Percentiles rank a stretch among this genome's conserved stretches.
phyloP scores from a whole-genome alignment of 1,284 basidiomycete genomes.

The Athelia psychrophila region DNA sequence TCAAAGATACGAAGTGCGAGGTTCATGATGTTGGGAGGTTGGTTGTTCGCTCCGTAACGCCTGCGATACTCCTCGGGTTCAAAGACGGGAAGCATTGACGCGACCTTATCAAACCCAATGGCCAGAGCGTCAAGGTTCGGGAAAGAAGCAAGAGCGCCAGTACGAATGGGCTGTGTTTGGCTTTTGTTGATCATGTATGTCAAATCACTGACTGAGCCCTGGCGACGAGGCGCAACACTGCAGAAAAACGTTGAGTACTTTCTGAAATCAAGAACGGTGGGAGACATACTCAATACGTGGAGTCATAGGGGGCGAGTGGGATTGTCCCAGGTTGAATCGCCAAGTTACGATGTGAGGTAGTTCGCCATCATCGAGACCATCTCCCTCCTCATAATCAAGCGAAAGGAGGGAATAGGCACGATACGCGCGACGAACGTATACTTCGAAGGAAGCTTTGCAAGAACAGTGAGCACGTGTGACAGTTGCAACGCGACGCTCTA shows the following conservation, averaged over 20 bases:
- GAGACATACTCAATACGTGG: constrained; percentile 75
- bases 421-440: constrained; percentile 95
- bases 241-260: constrained; percentile 13
- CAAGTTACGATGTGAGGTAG: constrained; percentile 82
- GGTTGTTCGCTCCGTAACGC: constrained; percentile 69
- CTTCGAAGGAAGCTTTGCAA: constrained; percentile 84
- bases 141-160: constrained; percentile 90
- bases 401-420: constrained; percentile 91
- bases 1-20: constrained; percentile 86
- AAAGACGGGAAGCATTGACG: constrained; percentile 68
- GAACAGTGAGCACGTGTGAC: constrained; percentile 8
- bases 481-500: constrained; percentile 8
- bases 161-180: constrained; percentile 84
- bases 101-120: constrained; percentile 73
- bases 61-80: constrained; percentile 69
- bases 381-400: constrained; percentile 92
- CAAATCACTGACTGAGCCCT: constrained; percentile 91
- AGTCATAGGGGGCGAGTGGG: constrained; percentile 81
- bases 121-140: constrained; percentile 70
- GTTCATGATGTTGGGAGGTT: constrained; percentile 92
- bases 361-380: constrained; percentile 75
- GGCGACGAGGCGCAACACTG: constrained; percentile 45
- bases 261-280: constrained; percentile 8
- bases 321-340: constrained; percentile 91
- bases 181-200: constrained; percentile 85